Base-by-base conservation (phyloP, 2,329 filamentous ascomycete genomes). In the Ambrosiella beaveri region DNA sequence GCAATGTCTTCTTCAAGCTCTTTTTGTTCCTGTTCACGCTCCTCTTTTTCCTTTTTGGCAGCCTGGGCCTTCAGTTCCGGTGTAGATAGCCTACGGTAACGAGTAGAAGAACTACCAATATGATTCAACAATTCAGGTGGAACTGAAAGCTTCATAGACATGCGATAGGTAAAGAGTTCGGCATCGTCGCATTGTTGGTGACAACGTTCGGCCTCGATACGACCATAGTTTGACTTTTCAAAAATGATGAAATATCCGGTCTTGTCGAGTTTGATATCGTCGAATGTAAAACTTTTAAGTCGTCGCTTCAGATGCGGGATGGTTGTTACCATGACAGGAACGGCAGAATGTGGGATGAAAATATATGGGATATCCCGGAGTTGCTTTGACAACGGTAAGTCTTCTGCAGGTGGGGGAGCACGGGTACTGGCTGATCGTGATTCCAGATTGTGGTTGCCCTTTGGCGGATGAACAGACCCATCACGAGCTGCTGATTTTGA, bases 181-280 rank as follows among this genome's bases (percentile, higher is more conserved):
- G 85, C 84, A 67, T 86, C 84, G 67, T 96, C 84, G 63, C 86
- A 89, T 56, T 83, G 79, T 57, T 80, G 77, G 68, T 81, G 90
- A 67, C 90, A 96, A 62, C 86, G 78, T 63, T 87, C 84, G 0
- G 88, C 84, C 69, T 96, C 89, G 58, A 83, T 76, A 64, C 89
- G 84, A 2, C 91, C 91, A 7, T 77, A 75, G 57, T 80, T 78
- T 1, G 82, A 87, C 64, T 91, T 85, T 55, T 86, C 81, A 65
- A 98, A 98, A n/a, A 89, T 75, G 56, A 97, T 81, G 67, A 88
- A 97, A 69, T 96, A 98, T 0, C 93, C 93, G 0, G 82, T 85
- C 60, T 81, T 81, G 68, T 98, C 93, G 61, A 86, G 81, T 39
- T 88, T 80, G 56, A 98, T 85, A 54, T 89, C 83, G 62, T 87